phyloP scores from a whole-genome alignment of 257 asterid species.

The Solanum habrochaites region DNA sequence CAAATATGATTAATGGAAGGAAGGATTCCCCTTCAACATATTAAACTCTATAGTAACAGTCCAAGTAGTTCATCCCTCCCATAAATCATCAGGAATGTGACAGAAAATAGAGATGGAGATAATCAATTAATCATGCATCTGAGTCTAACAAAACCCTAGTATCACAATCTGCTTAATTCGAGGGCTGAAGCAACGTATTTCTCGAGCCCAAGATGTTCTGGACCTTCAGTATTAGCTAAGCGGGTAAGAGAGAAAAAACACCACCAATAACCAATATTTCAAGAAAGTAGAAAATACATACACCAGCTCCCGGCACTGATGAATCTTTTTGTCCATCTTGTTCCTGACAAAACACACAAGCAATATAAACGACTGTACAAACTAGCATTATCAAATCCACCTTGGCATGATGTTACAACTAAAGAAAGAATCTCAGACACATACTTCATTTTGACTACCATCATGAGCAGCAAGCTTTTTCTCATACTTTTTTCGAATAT shows the following conservation, averaged over 20 bases:
- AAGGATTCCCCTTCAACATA: background rate
- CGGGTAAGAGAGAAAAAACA: background rate
- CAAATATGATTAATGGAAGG: background rate
- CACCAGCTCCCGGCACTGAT: constrained; percentile 96
- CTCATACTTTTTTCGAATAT: constrained; percentile 93
- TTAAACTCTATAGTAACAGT: background rate
- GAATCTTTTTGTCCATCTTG: constrained; percentile 60
- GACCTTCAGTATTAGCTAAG: background rate
- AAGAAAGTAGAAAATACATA: constrained; percentile 10
- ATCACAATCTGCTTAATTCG: background rate
- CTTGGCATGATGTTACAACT: constrained; percentile 1
- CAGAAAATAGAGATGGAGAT: background rate
- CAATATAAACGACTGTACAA: constrained; percentile 1
- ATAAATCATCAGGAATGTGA: background rate
- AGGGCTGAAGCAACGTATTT: background rate
- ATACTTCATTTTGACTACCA: constrained; percentile 71
- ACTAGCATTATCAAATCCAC: background rate
- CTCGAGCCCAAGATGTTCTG: background rate
- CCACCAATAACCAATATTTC: background rate
- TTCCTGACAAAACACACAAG: constrained; percentile 31
- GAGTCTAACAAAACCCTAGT: background rate
- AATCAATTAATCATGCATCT: background rate
- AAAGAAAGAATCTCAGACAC: constrained; percentile 8
- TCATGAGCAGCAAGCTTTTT: constrained; percentile 79
- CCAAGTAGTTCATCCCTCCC: background rate